Conservation (phyloP, 805 yeast genomes). For the Diddensiella santjacobensis region DNA sequence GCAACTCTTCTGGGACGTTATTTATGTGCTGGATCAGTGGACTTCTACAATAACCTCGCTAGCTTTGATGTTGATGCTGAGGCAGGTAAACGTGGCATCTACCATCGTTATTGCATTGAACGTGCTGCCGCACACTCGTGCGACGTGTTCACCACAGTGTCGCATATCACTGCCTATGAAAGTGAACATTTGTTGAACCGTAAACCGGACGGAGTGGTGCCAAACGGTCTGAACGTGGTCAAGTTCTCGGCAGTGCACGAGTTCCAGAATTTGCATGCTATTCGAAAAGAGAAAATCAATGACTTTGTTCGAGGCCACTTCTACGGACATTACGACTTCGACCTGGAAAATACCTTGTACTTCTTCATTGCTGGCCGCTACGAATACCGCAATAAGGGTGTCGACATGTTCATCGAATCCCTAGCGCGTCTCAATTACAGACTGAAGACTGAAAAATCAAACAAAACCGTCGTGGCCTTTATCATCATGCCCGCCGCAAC, state of each 20-base stretch:
- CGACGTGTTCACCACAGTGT: slow-evolving; percentile 95
- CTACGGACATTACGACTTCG: slow-evolving; percentile 94
- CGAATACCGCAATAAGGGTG: slow-evolving; percentile 95
- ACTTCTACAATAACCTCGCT: slow-evolving; percentile 87
- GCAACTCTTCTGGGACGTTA: slow-evolving; percentile 94
- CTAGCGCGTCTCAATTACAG: slow-evolving; percentile 88
- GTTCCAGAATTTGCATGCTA: slow-evolving; percentile 93
- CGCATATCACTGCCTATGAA: slow-evolving; percentile 96
- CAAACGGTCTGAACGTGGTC: slow-evolving; percentile 92
- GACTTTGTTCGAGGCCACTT: slow-evolving; percentile 96
- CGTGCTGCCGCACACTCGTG: slow-evolving; percentile 94
- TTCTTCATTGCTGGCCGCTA: slow-evolving; percentile 97
- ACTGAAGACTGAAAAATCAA: slow-evolving; percentile 75
- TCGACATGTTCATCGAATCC: slow-evolving; percentile 89
- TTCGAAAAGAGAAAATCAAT: slow-evolving; percentile 84
- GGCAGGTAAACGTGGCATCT: slow-evolving; percentile 96
- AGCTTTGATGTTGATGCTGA: slow-evolving; percentile 93
- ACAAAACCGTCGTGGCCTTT: slow-evolving; percentile 92
- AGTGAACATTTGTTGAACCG: slow-evolving; percentile 88
- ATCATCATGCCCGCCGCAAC: slow-evolving; percentile 97
- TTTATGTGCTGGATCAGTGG: slow-evolving; percentile 93
- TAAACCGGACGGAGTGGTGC: slow-evolving; percentile 96
- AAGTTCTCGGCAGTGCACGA: slow-evolving; percentile 97
- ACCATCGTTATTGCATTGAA: slow-evolving; percentile 95
- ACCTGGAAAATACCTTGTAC: slow-evolving; percentile 87